phyloP scores from a whole-genome alignment of 169 alveolate species.

The Cryptosporidium andersoni region DNA sequence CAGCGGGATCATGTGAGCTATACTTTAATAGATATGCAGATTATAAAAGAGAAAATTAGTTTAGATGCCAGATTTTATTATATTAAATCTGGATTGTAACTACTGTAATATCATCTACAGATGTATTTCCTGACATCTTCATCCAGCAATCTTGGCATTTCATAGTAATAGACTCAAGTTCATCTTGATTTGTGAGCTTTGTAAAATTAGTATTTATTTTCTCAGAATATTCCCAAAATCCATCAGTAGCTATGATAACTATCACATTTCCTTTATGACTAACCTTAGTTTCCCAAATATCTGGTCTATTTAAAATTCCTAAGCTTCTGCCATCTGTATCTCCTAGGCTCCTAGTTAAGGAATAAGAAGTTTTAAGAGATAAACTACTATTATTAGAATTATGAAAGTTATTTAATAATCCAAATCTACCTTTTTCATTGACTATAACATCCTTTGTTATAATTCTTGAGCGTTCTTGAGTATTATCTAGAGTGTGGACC shows the following conservation, averaged over 20 bases:
- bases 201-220: slow-evolving; percentile 6
- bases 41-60: too few relatives aligned
- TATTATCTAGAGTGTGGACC: slow-evolving; percentile 12
- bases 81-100: not conserved
- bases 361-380: slow-evolving; percentile 1
- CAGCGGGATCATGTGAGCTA: too few relatives aligned
- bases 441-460: slow-evolving; percentile 14
- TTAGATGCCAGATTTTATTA: too few relatives aligned
- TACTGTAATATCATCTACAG: slow-evolving; percentile 64
- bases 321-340: slow-evolving; percentile 25
- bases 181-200: slow-evolving; percentile 30
- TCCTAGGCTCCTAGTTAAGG: slow-evolving; percentile 60
- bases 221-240: slow-evolving; percentile 26
- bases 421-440: slow-evolving; percentile 22
- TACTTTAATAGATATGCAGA: too few relatives aligned
- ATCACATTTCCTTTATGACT: slow-evolving; percentile 6
- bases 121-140: slow-evolving; percentile 29
- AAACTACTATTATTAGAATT: not conserved
- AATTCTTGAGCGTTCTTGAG: slow-evolving; percentile 21
- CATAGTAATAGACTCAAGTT: slow-evolving; percentile 29
- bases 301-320: slow-evolving; percentile 47
- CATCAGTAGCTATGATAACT: slow-evolving; percentile 47
- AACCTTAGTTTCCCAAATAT: slow-evolving; percentile 54
- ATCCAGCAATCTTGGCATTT: slow-evolving; percentile 56
- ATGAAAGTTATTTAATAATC: not conserved